Percentiles rank a stretch among this genome's conserved stretches.
Conservation (phyloP, 2,329 filamentous ascomycete species). For the Didymellaceae sp. region DNA sequence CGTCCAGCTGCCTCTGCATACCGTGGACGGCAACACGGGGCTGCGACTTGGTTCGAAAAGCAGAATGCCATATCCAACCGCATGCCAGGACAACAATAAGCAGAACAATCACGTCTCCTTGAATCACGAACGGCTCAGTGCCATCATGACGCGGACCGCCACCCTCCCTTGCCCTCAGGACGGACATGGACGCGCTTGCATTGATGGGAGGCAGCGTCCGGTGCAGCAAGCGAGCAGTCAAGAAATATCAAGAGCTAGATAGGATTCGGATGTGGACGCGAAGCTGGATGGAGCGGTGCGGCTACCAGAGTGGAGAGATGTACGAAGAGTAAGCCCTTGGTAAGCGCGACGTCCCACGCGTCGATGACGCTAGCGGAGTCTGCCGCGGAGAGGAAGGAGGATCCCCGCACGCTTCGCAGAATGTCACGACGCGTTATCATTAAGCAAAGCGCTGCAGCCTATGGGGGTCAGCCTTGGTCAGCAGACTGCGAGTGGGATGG, state of each 20-base stretch:
- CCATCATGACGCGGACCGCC: neutral
- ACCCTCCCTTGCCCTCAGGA: neutral
- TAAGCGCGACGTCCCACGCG: neutral
- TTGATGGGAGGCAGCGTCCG: neutral
- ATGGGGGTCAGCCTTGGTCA: slow-evolving; percentile 5
- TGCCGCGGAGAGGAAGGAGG: neutral
- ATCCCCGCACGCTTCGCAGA: neutral
- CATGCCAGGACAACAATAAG: slow-evolving; percentile 2
- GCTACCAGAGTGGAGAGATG: neutral
- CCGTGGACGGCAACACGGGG: neutral
- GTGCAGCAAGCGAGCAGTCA: neutral
- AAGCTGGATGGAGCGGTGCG: neutral
- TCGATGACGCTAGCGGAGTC: neutral
- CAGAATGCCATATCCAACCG: neutral
- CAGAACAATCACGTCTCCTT: slow-evolving; percentile 7
- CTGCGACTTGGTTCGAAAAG: neutral
- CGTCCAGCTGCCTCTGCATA: neutral
- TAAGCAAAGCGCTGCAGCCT: slow-evolving; percentile 10
- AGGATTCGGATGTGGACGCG: neutral
- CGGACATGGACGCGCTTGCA: slow-evolving; percentile 4
- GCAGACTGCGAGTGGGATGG: neutral
- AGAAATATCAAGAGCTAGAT: neutral
- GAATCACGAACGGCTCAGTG: slow-evolving; percentile 1
- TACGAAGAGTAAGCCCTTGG: slow-evolving; percentile 7
- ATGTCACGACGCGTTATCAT: neutral